A percentile compares a stretch with the other conserved stretches of the same genome.
Conservation (phyloP, 148 eudicot species). For the Simmondsia chinensis region DNA sequence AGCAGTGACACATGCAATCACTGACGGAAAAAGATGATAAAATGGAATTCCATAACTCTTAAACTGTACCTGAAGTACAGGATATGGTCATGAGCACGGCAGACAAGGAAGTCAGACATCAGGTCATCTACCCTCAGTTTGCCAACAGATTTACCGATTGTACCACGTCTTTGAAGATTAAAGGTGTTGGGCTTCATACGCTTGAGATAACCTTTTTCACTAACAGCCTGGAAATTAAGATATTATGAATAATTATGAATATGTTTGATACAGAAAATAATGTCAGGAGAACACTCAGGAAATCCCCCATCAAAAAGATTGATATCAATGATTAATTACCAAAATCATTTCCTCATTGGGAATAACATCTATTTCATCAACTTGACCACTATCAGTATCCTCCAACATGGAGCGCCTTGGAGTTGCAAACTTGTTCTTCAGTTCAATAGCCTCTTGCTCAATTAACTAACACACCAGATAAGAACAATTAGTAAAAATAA, state of each 20-base stretch:
- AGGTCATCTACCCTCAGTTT: constrained; percentile 86
- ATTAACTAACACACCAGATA: constrained; percentile 44
- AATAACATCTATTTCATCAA: constrained; percentile 89
- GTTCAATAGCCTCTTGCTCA: constrained; percentile 87
- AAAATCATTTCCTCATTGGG: constrained; percentile 94
- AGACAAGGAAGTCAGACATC: constrained; percentile 92
- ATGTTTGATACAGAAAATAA: neutral
- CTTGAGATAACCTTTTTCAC: constrained; percentile 96
- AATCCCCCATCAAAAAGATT: neutral
- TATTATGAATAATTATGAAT: constrained; percentile 10
- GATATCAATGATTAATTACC: constrained; percentile 26
- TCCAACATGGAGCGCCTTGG: constrained; percentile 82
- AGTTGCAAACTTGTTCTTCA: constrained; percentile 78
- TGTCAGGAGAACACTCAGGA: neutral
- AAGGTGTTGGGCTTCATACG: constrained; percentile 89
- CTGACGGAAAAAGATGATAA: no score
- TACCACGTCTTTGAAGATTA: constrained; percentile 83
- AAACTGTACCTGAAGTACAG: constrained; percentile 97
- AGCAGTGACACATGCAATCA: no score
- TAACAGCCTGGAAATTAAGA: constrained; percentile 52
- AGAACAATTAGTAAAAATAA: neutral
- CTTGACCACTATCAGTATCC: constrained; percentile 68
- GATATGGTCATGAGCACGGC: constrained; percentile 84
- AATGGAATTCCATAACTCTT: no score
- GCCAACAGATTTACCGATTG: constrained; percentile 96